Conservation (phyloP, 129 eudicot species). For the Solidago caesia region DNA sequence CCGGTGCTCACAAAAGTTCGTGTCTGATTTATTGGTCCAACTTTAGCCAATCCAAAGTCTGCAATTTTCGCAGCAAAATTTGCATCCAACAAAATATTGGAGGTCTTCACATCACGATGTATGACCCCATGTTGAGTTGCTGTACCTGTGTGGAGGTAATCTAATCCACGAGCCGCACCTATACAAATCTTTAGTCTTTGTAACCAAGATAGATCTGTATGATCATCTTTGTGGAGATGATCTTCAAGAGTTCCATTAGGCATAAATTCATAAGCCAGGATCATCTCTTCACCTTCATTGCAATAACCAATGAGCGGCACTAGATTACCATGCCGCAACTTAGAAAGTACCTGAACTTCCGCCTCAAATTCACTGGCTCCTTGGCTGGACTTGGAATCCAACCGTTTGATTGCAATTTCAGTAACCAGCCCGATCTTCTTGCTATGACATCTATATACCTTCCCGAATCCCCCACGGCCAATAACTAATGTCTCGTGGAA, state of each 20-base stretch:
- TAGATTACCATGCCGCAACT: not conserved
- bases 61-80: no score
- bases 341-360: not conserved
- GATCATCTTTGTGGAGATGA: constrained; percentile 5
- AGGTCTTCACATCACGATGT: constrained; percentile 47
- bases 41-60: no score
- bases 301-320: not conserved
- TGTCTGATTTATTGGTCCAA: no score
- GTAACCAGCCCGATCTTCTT: not conserved
- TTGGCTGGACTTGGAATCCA: constrained; percentile 22
- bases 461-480: constrained; percentile 33
- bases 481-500: constrained; percentile 21
- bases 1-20: no score
- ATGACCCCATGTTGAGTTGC: constrained; percentile 38
- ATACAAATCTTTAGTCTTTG: constrained; percentile 39
- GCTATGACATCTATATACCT: constrained; percentile 23
- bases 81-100: not conserved
- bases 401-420: constrained; percentile 28
- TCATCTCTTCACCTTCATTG: constrained; percentile 19
- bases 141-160: constrained; percentile 49
- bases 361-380: not conserved
- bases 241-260: constrained; percentile 32
- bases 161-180: constrained; percentile 56
- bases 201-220: constrained; percentile 37
- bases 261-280: constrained; percentile 31